These are phyloP conservation scores for Ustilago esculenta DNA, from an alignment of 1,284 basidiomycete species.

Conservation along the genomic window DNA sequence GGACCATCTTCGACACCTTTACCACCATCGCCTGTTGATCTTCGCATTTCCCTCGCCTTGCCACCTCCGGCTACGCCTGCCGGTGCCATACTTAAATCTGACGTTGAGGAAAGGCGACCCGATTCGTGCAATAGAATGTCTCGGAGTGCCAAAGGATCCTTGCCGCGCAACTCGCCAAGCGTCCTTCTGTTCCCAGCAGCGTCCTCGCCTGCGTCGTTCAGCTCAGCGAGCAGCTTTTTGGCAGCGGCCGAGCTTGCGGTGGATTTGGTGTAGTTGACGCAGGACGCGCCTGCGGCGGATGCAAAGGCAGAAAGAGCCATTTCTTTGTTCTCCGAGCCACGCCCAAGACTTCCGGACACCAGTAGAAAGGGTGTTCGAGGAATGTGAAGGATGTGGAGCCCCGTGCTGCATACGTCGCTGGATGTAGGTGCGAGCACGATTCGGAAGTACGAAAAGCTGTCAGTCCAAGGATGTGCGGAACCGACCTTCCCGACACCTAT, in stretches of 20 bases:
- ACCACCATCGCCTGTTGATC: conserved; percentile 12
- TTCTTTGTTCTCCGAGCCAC: conserved; percentile 36
- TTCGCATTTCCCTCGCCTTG: conserved; percentile 44
- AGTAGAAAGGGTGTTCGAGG: conserved; percentile 46
- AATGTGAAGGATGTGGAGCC: conserved; percentile 47
- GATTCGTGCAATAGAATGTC: conserved; percentile 43
- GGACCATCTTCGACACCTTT: conserved; percentile 51
- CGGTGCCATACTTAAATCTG: conserved; percentile 24
- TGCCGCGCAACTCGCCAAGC: conserved; percentile 49
- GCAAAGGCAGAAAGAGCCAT: conserved; percentile 48
- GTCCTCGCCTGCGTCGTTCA: conserved; percentile 33
- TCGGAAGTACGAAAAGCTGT: conserved; percentile 46
- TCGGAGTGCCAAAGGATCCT: conserved; percentile 43
- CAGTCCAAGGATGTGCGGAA: conserved; percentile 17
- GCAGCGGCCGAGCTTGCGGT: conserved; percentile 19
- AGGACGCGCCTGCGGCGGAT: conserved; percentile 30
- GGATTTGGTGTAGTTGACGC: conserved; percentile 39
- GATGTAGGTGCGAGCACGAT: conserved; percentile 37
- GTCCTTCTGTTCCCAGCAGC: conserved; percentile 19
- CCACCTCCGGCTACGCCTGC: conserved; percentile 43
- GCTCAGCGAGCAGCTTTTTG: conserved; percentile 21
- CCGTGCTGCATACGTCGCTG: conserved; percentile 42
- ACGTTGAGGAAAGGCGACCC: conserved; percentile 20
- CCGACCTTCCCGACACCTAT: neutral
- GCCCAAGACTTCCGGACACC: conserved; percentile 40